Evolutionary conservation across 1,139 yeast species (phyloP).

Genomic region (Suhomyces coccinellae): DNA sequence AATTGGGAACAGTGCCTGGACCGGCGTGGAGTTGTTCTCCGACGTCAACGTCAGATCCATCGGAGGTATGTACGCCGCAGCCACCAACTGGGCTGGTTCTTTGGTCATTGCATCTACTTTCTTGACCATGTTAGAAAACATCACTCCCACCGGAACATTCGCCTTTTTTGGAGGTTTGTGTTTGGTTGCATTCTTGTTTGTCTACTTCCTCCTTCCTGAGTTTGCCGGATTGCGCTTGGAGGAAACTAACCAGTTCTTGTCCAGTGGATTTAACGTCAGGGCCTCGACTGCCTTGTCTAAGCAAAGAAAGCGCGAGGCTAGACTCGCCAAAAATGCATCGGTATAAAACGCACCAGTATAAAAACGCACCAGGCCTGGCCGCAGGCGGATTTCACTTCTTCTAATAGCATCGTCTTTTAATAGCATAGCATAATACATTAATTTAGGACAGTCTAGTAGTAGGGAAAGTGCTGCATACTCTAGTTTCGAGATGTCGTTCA

Average conservation of each 20-base stretch:
- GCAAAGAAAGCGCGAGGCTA: conserved; percentile 36
- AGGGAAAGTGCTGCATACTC: no score
- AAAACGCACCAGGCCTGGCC: background rate
- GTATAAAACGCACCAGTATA: background rate
- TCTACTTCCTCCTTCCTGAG: conserved; percentile 87
- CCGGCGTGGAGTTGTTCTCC: conserved; percentile 91
- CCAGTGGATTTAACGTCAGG: conserved; percentile 82
- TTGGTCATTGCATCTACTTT: conserved; percentile 87
- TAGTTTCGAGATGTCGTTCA: background rate
- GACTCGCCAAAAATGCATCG: conserved; percentile 5
- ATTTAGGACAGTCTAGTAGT: background rate
- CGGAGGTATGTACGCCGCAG: conserved; percentile 91
- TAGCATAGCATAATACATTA: background rate
- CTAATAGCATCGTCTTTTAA: background rate
- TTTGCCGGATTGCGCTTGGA: conserved; percentile 86
- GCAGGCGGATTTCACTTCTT: conserved; percentile 1
- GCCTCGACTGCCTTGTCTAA: conserved; percentile 66
- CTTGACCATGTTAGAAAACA: conserved; percentile 87
- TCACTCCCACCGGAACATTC: conserved; percentile 94
- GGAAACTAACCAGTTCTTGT: conserved; percentile 78
- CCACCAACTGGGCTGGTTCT: conserved; percentile 95
- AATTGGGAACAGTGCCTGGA: conserved; percentile 98
- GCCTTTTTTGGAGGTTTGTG: conserved; percentile 85
- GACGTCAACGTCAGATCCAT: conserved; percentile 85
- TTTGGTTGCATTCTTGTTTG: conserved; percentile 65